Conservation (phyloP, 2,329 filamentous ascomycete species). For the Claviceps quebecensis region DNA sequence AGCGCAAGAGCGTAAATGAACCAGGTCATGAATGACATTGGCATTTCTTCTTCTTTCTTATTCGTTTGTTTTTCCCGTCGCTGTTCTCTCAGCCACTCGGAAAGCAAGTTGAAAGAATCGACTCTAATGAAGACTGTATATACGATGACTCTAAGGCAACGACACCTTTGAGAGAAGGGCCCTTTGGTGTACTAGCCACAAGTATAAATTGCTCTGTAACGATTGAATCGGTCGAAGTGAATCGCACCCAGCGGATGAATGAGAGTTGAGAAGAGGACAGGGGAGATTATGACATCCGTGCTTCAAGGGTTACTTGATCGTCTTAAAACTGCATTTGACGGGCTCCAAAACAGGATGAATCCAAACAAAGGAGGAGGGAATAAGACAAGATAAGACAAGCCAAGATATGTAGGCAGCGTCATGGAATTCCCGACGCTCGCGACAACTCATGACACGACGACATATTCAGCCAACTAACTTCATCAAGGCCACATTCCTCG, state of each 20-base stretch:
- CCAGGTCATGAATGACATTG: not conserved
- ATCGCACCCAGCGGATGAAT: not conserved
- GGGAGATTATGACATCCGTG: not conserved
- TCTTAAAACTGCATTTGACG: not conserved
- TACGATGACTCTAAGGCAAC: not conserved
- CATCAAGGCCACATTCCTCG: not conserved
- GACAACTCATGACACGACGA: no score
- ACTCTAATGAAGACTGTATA: not conserved
- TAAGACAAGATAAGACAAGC: not conserved
- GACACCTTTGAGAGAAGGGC: not conserved
- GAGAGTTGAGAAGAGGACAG: not conserved
- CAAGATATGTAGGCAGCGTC: not conserved
- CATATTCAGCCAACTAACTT: not conserved
- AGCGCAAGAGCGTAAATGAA: constrained; percentile 1
- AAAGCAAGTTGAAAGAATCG: not conserved
- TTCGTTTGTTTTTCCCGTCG: not conserved
- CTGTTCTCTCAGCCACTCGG: not conserved
- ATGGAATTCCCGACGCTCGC: not conserved
- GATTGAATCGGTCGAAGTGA: not conserved
- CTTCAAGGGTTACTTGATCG: not conserved
- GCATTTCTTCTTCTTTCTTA: not conserved
- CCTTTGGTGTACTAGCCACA: not conserved
- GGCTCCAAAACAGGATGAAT: not conserved
- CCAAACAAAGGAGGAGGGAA: not conserved
- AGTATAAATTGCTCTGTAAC: not conserved